phyloP scores from a whole-genome alignment of 2,329 filamentous ascomycete species.

The Xylogone sp. region DNA sequence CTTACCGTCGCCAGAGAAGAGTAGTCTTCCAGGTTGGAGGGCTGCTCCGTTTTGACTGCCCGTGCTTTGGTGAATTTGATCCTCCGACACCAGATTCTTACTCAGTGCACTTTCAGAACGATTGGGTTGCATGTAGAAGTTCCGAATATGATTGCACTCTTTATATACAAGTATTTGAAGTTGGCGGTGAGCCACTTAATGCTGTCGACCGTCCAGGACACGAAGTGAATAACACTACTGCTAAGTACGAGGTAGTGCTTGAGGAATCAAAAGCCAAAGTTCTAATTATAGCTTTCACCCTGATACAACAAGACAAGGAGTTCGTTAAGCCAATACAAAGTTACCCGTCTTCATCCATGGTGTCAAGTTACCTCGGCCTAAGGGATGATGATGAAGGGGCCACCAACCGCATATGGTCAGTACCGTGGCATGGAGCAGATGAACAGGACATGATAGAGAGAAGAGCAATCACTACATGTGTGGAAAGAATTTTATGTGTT shows the following conservation, averaged over 20 bases:
- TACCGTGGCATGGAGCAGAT: slow-evolving; percentile 11
- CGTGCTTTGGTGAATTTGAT: slow-evolving; percentile 12
- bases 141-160: slow-evolving; percentile 9
- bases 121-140: slow-evolving; percentile 9
- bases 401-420: slow-evolving; percentile 14
- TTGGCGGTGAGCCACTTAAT: slow-evolving; percentile 2
- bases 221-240: slow-evolving; percentile 7
- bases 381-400: slow-evolving; percentile 8
- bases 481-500: slow-evolving; percentile 16
- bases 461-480: slow-evolving; percentile 12
- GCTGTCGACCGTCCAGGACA: slow-evolving; percentile 1
- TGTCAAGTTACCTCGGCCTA: slow-evolving; percentile 9
- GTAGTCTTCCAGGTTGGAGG: slow-evolving; percentile 8
- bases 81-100: slow-evolving; percentile 9
- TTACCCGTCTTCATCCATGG: too few relatives aligned
- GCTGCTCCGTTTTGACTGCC: slow-evolving; percentile 15
- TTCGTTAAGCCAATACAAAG: slow-evolving; percentile 1
- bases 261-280: slow-evolving; percentile 8
- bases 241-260: slow-evolving; percentile 8
- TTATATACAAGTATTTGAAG: slow-evolving; percentile 11
- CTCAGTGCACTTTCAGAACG: neutral
- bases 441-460: slow-evolving; percentile 10
- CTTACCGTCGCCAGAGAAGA: too few relatives aligned
- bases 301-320: slow-evolving; percentile 1
- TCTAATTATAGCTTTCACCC: slow-evolving; percentile 11